Percentiles rank a stretch among this genome's conserved stretches.
These are phyloP conservation scores for Selenicereus undatus DNA, from an alignment of 148 eudicot species.

Conservation along the genomic window DNA sequence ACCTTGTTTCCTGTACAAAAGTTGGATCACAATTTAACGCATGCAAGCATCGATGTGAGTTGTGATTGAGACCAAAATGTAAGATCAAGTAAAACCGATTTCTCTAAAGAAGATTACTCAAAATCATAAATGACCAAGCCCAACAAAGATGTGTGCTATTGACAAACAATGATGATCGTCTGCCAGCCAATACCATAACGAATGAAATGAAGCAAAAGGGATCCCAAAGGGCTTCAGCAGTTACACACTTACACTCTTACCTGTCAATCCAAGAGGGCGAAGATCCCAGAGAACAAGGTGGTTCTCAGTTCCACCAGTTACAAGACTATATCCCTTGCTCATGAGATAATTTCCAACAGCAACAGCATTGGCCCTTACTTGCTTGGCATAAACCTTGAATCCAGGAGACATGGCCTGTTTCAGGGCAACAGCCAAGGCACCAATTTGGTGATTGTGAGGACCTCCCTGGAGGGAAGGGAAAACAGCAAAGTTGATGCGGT, in stretches of 20 bases:
- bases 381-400: constrained; percentile 95
- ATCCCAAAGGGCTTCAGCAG: background rate
- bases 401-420: constrained; percentile 87
- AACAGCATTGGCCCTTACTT: constrained; percentile 94
- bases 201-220: background rate
- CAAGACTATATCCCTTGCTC: constrained; percentile 85
- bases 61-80: background rate
- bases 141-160: background rate
- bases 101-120: background rate
- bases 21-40: background rate
- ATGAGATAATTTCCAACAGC: constrained; percentile 85
- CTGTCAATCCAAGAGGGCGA: constrained; percentile 96
- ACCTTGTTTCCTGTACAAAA: constrained; percentile 80
- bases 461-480: constrained; percentile 97
- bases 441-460: constrained; percentile 97
- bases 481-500: constrained; percentile 91
- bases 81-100: background rate
- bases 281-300: constrained; percentile 99
- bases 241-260: constrained; percentile 35
- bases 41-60: background rate
- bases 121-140: background rate
- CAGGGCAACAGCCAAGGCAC: constrained; percentile 92
- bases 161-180: background rate
- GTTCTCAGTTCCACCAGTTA: constrained; percentile 95
- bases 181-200: too few relatives aligned